These are phyloP conservation scores for Chaetomiaceae sp. DNA, from an alignment of 2,329 filamentous ascomycete species.

Conservation along the genomic window DNA sequence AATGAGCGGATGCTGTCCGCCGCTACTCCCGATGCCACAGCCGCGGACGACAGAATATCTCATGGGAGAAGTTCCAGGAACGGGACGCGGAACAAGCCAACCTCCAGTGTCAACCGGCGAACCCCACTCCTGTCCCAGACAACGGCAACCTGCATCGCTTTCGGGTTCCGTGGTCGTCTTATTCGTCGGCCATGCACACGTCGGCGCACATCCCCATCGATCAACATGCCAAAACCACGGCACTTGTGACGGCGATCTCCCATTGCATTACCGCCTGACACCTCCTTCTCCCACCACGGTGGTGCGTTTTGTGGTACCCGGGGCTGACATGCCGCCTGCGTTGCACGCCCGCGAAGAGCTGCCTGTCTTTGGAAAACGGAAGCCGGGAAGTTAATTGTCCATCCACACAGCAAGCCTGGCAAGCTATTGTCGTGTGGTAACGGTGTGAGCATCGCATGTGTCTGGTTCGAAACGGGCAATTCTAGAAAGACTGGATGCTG, in stretches of 20 bases:
- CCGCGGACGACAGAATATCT: neutral
- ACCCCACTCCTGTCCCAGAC: constrained; percentile 1
- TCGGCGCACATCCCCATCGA: constrained; percentile 8
- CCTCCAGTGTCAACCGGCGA: neutral
- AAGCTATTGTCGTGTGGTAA: neutral
- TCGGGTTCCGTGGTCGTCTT: constrained; percentile 4
- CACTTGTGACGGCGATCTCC: constrained; percentile 21
- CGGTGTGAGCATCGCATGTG: neutral
- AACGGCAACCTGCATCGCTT: constrained; percentile 6
- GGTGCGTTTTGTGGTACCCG: neutral
- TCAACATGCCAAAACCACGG: constrained; percentile 18
- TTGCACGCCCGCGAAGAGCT: neutral
- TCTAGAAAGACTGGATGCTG: constrained; percentile 4
- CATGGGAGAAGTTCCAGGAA: neutral
- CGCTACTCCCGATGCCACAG: neutral
- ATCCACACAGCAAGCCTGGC: neutral
- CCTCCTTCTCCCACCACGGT: neutral
- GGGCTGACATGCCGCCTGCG: neutral
- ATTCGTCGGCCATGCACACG: constrained; percentile 1
- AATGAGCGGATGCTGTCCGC: neutral
- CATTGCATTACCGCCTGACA: constrained; percentile 17
- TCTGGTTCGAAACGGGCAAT: constrained; percentile 8
- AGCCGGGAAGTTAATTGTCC: neutral
- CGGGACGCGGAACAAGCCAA: neutral
- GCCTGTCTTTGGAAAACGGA: neutral